Evolutionary conservation across 2,329 filamentous ascomycete species (phyloP).

Genomic region (Epichloe sp.): DNA sequence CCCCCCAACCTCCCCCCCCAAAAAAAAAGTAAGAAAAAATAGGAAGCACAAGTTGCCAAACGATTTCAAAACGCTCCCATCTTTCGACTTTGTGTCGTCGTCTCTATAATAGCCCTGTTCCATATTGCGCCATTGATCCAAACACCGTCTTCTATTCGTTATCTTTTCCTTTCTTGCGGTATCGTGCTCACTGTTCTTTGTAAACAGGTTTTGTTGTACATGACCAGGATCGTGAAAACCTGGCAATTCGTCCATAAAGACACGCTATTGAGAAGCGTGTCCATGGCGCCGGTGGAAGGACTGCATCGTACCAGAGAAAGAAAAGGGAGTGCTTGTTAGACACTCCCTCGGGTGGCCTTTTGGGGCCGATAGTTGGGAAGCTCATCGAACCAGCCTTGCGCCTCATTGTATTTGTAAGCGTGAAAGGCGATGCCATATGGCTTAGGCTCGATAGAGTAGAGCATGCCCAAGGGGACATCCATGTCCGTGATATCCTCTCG

Average conservation of each 20-base stretch:
- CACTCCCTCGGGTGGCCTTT: conserved; percentile 25
- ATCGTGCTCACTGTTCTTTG: neutral
- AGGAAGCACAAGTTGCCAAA: neutral
- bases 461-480: conserved; percentile 83
- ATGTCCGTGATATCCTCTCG: conserved; percentile 87
- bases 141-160: neutral
- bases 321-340: neutral
- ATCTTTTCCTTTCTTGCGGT: neutral
- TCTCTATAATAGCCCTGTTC: neutral
- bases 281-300: neutral
- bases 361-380: conserved; percentile 71
- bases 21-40: neutral
- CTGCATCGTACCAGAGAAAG: neutral
- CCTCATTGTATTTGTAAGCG: conserved; percentile 79
- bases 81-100: neutral
- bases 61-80: neutral
- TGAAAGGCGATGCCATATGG: conserved; percentile 97
- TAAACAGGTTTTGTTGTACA: conserved; percentile 2
- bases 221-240: neutral
- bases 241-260: neutral
- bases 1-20: accelerated
- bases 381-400: conserved; percentile 68
- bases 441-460: conserved; percentile 93
- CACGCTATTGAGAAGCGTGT: neutral
- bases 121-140: neutral